Conservation (phyloP, 257 asterid genomes). For the Nicotiana knightiana region DNA sequence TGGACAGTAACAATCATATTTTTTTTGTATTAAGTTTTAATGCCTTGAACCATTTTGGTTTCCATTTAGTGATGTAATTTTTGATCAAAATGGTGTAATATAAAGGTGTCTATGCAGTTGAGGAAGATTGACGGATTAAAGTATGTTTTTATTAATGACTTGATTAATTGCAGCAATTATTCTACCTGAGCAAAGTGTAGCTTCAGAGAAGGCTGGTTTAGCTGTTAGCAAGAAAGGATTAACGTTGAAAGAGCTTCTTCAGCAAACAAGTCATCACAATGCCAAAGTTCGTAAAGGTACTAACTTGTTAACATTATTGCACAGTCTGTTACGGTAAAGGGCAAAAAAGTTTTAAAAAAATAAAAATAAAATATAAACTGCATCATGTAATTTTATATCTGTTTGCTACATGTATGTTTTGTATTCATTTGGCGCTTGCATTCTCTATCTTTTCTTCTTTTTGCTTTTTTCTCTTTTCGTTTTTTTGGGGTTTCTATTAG, state of each 20-base stretch:
- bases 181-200: constrained; percentile 92
- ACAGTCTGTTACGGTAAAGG: background rate
- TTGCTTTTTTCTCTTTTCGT: background rate
- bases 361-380: background rate
- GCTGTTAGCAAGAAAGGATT: constrained; percentile 81
- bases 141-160: too few relatives aligned
- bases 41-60: background rate
- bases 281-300: constrained; percentile 82
- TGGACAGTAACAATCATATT: too few relatives aligned
- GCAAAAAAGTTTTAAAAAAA: background rate
- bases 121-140: too few relatives aligned
- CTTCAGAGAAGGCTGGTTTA: constrained; percentile 68
- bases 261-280: constrained; percentile 90
- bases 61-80: background rate
- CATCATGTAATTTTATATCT: background rate
- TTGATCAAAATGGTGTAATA: background rate
- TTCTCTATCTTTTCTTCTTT: constrained; percentile 3
- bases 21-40: background rate
- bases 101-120: too few relatives aligned
- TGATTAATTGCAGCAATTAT: constrained; percentile 41
- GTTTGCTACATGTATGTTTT: background rate
- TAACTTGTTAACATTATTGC: background rate
- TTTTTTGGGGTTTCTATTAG: background rate
- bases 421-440: background rate
- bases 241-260: constrained; percentile 93